Percentiles rank a stretch among this genome's conserved stretches.
Conservation (phyloP, 1,284 basidiomycete species). For the Sporisorium sorghi region DNA sequence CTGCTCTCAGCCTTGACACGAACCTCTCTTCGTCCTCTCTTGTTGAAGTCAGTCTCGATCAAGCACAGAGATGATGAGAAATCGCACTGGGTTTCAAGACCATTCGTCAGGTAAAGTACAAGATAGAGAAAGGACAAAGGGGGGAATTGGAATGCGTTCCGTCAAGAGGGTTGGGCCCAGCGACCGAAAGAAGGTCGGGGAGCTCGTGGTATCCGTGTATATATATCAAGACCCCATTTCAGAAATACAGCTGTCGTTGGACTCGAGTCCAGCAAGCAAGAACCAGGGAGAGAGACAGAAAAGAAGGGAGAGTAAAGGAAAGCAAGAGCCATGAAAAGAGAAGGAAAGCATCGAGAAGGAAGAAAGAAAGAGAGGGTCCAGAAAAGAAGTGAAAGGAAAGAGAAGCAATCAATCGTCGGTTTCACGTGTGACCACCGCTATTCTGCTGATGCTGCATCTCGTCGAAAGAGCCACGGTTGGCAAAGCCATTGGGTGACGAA, state of each 20-base stretch:
- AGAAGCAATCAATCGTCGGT: no score
- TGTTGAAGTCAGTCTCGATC: neutral
- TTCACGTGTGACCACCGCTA: constrained; percentile 27
- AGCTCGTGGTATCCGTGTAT: constrained; percentile 40
- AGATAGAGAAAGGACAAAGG: neutral
- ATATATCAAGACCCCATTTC: constrained; percentile 24
- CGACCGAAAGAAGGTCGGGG: constrained; percentile 1
- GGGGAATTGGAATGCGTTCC: constrained; percentile 22
- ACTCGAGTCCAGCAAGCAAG: neutral
- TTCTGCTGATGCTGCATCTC: constrained; percentile 29
- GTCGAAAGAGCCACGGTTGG: constrained; percentile 34
- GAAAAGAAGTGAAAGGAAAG: constrained; percentile 5
- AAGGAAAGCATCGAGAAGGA: neutral
- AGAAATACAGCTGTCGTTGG: constrained; percentile 25
- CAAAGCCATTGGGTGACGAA: constrained; percentile 35
- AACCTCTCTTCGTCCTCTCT: neutral
- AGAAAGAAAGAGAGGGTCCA: constrained; percentile 2
- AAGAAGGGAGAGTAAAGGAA: constrained; percentile 11
- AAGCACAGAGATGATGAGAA: neutral
- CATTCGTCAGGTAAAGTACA: constrained; percentile 25
- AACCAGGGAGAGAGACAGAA: constrained; percentile 9
- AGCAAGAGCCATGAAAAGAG: constrained; percentile 3
- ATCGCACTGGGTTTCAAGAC: neutral
- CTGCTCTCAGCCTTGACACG: neutral
- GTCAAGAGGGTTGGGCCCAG: constrained; percentile 13